These are phyloP conservation scores for Diatrype stigma DNA, from an alignment of 2,329 filamentous ascomycete genomes.

Conservation along the genomic window DNA sequence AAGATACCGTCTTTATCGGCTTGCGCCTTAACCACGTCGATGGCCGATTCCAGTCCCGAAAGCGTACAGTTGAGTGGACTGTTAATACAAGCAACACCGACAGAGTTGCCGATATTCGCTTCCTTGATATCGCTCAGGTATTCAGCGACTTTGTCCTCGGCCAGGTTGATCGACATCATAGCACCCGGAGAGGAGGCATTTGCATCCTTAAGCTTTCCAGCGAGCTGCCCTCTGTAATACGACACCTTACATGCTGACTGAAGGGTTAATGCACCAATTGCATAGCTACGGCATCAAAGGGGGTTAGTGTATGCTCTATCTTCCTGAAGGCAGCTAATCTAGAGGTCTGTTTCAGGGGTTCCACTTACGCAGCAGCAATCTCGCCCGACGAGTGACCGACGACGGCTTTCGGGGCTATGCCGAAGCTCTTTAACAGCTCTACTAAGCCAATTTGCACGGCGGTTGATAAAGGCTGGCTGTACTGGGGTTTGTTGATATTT, in stretches of 20 bases:
- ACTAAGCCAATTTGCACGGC: not conserved
- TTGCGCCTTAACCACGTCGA: conserved; percentile 21
- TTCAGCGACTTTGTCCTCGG: conserved; percentile 13
- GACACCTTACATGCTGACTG: conserved; percentile 28
- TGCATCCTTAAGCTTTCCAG: conserved; percentile 17
- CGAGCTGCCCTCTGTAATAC: conserved; percentile 28
- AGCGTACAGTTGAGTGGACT: conserved; percentile 27
- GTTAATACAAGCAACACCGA: conserved; percentile 29
- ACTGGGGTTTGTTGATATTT: not conserved
- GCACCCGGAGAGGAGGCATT: conserved; percentile 8
- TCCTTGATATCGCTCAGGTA: conserved; percentile 19
- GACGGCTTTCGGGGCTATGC: not conserved
- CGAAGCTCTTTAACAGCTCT: not conserved
- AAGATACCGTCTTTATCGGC: conserved; percentile 23
- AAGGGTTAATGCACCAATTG: conserved; percentile 20
- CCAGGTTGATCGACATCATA: conserved; percentile 28
- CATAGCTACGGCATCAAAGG: no score
- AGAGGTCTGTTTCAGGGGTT: not conserved
- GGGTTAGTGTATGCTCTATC: no score
- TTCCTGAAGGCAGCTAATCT: not conserved
- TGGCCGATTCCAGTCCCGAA: conserved; percentile 18
- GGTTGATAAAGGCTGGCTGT: not conserved
- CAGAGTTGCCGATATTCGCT: conserved; percentile 6
- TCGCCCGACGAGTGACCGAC: not conserved
- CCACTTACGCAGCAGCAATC: not conserved